A percentile compares a stretch with the other conserved stretches of the same genome.
Conservation (phyloP, 148 eudicot genomes). For the Limonium bicolor region DNA sequence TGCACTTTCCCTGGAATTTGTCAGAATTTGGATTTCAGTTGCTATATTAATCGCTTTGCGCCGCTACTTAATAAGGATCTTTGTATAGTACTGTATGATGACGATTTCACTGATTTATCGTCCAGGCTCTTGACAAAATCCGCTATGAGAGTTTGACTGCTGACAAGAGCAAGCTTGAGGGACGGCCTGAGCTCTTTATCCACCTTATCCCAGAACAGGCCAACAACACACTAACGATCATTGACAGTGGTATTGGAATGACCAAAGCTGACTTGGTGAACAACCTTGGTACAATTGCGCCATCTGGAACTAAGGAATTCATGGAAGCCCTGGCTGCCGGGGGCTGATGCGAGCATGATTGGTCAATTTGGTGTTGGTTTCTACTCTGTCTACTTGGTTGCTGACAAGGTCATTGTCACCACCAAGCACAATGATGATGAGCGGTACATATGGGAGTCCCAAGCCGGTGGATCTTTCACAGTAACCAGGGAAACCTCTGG, state of each 20-base stretch:
- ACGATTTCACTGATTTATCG: not conserved
- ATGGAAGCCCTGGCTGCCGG: slow-evolving; percentile 85
- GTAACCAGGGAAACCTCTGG: slow-evolving; percentile 66
- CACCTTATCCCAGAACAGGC: slow-evolving; percentile 23
- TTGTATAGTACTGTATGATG: too few relatives aligned
- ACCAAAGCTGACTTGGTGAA: slow-evolving; percentile 47
- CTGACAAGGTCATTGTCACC: slow-evolving; percentile 69
- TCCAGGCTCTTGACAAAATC: slow-evolving; percentile 15
- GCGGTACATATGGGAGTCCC: slow-evolving; percentile 72
- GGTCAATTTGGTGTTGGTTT: slow-evolving; percentile 74
- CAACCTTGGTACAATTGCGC: slow-evolving; percentile 69
- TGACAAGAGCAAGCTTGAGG: slow-evolving; percentile 19
- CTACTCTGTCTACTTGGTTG: slow-evolving; percentile 76
- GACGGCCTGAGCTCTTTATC: slow-evolving; percentile 16
- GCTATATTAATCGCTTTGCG: too few relatives aligned
- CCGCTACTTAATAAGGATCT: too few relatives aligned
- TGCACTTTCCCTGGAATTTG: too few relatives aligned
- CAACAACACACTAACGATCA: slow-evolving; percentile 14
- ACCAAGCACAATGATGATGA: slow-evolving; percentile 77
- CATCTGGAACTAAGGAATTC: slow-evolving; percentile 72
- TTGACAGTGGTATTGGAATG: slow-evolving; percentile 25
- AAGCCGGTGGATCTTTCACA: slow-evolving; percentile 78
- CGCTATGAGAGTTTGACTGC: slow-evolving; percentile 17
- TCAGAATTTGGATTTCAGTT: too few relatives aligned
- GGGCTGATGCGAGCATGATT: slow-evolving; percentile 84